Evolutionary conservation across 140 eudicot species (phyloP), one percentile per base, ranked within the genome.

Genomic region (Erigeron philadelphicus): DNA sequence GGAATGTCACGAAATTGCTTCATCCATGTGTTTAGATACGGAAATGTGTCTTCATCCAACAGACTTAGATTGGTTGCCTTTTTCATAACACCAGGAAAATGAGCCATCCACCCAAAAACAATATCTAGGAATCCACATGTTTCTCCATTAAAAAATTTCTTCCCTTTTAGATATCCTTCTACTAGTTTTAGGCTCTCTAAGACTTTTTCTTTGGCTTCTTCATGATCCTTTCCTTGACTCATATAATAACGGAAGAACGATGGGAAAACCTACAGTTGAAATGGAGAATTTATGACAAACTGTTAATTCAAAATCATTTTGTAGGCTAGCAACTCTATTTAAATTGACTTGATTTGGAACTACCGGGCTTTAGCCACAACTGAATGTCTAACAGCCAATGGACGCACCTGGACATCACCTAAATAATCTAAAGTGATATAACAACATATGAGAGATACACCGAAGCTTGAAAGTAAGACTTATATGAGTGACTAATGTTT

Each of bases 51-150:
- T 59, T 23, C 31, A n/a, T 59, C 64, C 15, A 59, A 10, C 43
- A 59, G 64, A 3, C 23, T 8, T 59, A 59, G 6, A 21, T n/a
- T 12, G 8, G 16, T 25, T 25, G 43, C 44, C 2, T 21, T 12
- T 59, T 23, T 6, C 15, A 59, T 8, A 6, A 10, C 8, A 9
- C 8, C 42, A 59, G 44, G 43, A 59, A 25, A 59, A 10, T 45
- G 4, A 21, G 64, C 64, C 8, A 59, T 9, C 64, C 64, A 59
- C 44, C 64, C 64, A 12, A 59, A 21, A 21, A 31, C 64, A 25
- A 59, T 15, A 59, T 59, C 64, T 31, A 59, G 16, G 44, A 21
- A 59, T 59, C 64, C 64, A 59, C 9, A 59, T 11, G 42, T 59
- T 23, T 59, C 64, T 9, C 64, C 64, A 59, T 42, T 19, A n/a